These are phyloP conservation scores for Cercospora sp. DNA, from an alignment of 2,329 filamentous ascomycete species.

Conservation along the genomic window DNA sequence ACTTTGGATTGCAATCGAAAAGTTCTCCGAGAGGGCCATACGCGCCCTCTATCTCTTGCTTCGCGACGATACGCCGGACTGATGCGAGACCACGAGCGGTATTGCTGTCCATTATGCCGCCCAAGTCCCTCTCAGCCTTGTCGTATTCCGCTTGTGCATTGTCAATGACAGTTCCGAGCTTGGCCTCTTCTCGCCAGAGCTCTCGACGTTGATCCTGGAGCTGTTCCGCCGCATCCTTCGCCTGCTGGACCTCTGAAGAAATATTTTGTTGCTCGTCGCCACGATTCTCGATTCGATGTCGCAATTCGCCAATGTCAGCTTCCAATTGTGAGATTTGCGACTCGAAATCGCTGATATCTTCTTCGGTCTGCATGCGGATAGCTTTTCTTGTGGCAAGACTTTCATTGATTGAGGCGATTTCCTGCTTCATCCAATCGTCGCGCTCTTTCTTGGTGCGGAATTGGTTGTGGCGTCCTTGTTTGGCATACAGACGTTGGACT, in stretches of 20 bases:
- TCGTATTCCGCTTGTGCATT: constrained; percentile 76
- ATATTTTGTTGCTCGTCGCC: constrained; percentile 71
- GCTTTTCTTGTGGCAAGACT: constrained; percentile 79
- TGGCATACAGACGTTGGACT: constrained; percentile 79
- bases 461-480: constrained; percentile 83
- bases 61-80: constrained; percentile 76
- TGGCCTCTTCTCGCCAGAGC: constrained; percentile 86
- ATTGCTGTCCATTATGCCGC: constrained; percentile 83
- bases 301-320: constrained; percentile 67
- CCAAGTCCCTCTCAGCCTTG: constrained; percentile 73
- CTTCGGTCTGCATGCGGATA: constrained; percentile 77
- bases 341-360: constrained; percentile 75
- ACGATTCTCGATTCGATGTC: constrained; percentile 74
- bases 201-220: constrained; percentile 84
- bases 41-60: constrained; percentile 77
- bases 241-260: constrained; percentile 70
- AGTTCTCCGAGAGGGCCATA: constrained; percentile 93
- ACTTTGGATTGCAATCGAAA: constrained; percentile 54
- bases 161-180: constrained; percentile 72
- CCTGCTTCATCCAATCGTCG: constrained; percentile 75
- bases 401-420: constrained; percentile 77
- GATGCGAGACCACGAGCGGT: constrained; percentile 85
- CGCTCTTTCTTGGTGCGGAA: constrained; percentile 88
- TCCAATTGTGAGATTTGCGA: constrained; percentile 71
- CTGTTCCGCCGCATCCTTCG: constrained; percentile 75